Evolutionary conservation across 495 filamentous ascomycete species (phyloP).

Genomic region (Penicillium paxilli): DNA sequence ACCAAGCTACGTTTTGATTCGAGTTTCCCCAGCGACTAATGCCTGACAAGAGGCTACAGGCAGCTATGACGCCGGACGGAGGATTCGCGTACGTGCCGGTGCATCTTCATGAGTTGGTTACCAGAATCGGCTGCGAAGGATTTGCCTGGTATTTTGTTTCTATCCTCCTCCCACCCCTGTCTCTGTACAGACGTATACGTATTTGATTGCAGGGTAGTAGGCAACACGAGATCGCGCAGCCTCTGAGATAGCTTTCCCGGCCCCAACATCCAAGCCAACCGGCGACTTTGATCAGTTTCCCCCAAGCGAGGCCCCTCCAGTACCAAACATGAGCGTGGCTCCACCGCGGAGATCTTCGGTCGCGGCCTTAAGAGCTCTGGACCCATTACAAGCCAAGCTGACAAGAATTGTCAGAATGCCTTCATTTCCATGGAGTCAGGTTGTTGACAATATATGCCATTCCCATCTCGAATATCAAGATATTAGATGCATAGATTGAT

Average conservation of each 20-base stretch:
- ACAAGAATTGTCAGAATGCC: neutral
- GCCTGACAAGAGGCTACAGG: neutral
- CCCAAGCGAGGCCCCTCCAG: neutral
- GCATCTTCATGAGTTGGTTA: no score
- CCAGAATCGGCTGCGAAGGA: no score
- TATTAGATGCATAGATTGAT: neutral
- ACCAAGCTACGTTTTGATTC: neutral
- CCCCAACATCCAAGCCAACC: neutral
- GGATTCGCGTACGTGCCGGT: no score
- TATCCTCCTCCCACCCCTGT: no score
- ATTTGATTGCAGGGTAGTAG: neutral
- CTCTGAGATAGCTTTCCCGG: neutral
- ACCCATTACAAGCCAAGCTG: neutral
- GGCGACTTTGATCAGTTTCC: neutral
- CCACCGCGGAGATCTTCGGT: neutral
- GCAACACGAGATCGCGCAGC: neutral
- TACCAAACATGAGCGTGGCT: neutral
- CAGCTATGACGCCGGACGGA: no score
- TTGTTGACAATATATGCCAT: neutral
- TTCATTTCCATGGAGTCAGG: neutral
- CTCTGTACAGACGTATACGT: no score
- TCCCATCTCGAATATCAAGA: neutral
- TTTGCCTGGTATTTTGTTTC: no score
- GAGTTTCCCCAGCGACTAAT: neutral
- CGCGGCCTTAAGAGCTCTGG: neutral